Percentiles rank a stretch among this genome's conserved stretches.
Evolutionary conservation across 495 filamentous ascomycete species (phyloP).

Genomic region (Penicillium canescens): DNA sequence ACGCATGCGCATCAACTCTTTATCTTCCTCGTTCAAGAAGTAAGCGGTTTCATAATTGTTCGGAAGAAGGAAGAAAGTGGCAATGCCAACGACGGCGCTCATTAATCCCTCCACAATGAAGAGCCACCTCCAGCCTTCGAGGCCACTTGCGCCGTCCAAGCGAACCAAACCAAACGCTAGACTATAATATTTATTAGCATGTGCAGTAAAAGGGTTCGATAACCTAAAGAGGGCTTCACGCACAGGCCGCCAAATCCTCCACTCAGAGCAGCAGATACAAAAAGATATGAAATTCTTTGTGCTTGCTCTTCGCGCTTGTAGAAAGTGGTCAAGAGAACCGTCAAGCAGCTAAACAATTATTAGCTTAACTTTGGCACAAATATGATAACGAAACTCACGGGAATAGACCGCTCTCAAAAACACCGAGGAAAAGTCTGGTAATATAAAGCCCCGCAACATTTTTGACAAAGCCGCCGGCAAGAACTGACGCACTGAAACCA

Average conservation of each 20-base stretch:
- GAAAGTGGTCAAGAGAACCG: slow-evolving; percentile 28
- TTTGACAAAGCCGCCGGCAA: slow-evolving; percentile 26
- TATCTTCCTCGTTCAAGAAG: slow-evolving; percentile 18
- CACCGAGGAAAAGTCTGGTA: slow-evolving; percentile 30
- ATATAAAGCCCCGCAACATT: slow-evolving; percentile 35
- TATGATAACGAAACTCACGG: slow-evolving; percentile 20
- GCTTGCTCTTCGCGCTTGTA: slow-evolving; percentile 20
- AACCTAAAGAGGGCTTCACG: not conserved
- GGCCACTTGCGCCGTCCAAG: slow-evolving; percentile 30
- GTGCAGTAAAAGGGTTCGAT: not conserved
- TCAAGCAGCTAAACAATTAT: slow-evolving; percentile 24
- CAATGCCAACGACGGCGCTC: slow-evolving; percentile 13
- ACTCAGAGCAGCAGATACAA: slow-evolving; percentile 32
- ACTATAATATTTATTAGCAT: not conserved
- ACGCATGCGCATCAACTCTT: slow-evolving; percentile 15
- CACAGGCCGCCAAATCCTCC: slow-evolving; percentile 24
- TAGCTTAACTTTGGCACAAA: slow-evolving; percentile 21
- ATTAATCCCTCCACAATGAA: slow-evolving; percentile 43
- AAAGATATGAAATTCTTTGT: slow-evolving; percentile 17
- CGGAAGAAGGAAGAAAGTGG: slow-evolving; percentile 17
- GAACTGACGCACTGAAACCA: slow-evolving; percentile 32
- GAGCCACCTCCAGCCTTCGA: slow-evolving; percentile 42
- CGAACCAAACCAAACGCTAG: slow-evolving; percentile 36
- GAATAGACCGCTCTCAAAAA: slow-evolving; percentile 35
- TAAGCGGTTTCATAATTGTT: slow-evolving; percentile 15